Base-by-base conservation (phyloP, 192 early-diverging fungal species). In the Coemansia sp. region DNA sequence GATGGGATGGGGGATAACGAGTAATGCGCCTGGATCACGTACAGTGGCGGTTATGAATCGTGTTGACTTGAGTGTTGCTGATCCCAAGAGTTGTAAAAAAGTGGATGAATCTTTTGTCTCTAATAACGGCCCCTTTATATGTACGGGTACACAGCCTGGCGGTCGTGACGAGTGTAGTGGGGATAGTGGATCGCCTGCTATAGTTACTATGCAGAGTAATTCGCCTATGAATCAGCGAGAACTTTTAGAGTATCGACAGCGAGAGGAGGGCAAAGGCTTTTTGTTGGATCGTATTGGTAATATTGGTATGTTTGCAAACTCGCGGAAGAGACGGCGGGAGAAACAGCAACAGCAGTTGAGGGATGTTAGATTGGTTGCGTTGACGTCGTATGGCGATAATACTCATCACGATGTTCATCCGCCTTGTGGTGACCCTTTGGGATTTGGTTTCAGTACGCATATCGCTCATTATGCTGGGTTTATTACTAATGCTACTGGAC, bases 341-440 rank as follows among this genome's bases (percentile, higher is more conserved):
- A 58, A 23, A 7, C 30, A 37, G 10, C 10, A 23, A 7, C 30
- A 37, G 19, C 10, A 23, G 8, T 6, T 39, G n/a, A 7, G 21
- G 3, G 71, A 75, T 9, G 19, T 73, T 63, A 66, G 69, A 21
- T 60, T 78, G 66, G 70, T 77, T 17, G 84, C 76, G 38, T 42
- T 85, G 49, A 85, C 84, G 11, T 81, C 78, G 16, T 85, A 74
- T 49, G 84, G 84, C 9, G 79, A 85, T 58, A 82, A 77, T 23
- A 43, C 55, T 21, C 11, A n/a, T 26, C 71, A 76, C 40, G 71
- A 75, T 11, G 42, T 39, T 4, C 69, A 66, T 32, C 80, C 80
- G 49, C 66, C 67, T 10, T 85, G 84, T 59, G 84, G 76, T 32
- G 78, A 80, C 19, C 66, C 73, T 0, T 17, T 23, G 4, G 84